Conservation (phyloP, 1,284 basidiomycete genomes). For the Malassezia equina region DNA sequence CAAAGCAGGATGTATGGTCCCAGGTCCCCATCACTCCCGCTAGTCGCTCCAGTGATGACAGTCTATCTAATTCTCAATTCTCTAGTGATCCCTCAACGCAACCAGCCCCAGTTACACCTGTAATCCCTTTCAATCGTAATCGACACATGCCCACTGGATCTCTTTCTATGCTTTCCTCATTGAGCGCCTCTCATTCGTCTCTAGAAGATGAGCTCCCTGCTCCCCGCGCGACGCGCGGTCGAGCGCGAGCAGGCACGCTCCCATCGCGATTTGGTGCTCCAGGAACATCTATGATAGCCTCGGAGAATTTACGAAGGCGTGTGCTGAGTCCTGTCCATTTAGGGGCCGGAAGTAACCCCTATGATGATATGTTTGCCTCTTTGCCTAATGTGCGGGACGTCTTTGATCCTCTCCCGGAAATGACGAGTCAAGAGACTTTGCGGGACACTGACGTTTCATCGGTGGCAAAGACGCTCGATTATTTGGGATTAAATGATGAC, state of each 20-base stretch:
- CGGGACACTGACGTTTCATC: background rate
- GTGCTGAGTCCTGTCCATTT: background rate
- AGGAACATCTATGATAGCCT: background rate
- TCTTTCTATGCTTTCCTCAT: background rate
- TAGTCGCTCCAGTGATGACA: background rate
- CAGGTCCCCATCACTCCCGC: background rate
- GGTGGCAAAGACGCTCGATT: conserved; percentile 27
- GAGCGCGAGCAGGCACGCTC: conserved; percentile 11
- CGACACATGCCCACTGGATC: background rate
- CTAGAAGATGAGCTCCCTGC: background rate
- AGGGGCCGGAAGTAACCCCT: background rate
- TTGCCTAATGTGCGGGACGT: background rate
- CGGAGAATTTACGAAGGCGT: background rate
- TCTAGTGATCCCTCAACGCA: background rate
- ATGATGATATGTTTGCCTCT: background rate
- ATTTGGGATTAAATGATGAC: conserved; percentile 26
- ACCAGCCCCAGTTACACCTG: background rate
- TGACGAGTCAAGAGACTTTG: background rate
- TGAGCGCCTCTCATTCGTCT: background rate
- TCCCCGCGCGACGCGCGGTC: conserved; percentile 3
- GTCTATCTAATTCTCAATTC: background rate
- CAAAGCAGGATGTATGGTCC: background rate
- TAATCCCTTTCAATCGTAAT: background rate
- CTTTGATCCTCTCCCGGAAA: background rate
- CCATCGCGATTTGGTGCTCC: conserved; percentile 10